Conservation (phyloP, 345 rosid species). For the Salix viminalis region DNA sequence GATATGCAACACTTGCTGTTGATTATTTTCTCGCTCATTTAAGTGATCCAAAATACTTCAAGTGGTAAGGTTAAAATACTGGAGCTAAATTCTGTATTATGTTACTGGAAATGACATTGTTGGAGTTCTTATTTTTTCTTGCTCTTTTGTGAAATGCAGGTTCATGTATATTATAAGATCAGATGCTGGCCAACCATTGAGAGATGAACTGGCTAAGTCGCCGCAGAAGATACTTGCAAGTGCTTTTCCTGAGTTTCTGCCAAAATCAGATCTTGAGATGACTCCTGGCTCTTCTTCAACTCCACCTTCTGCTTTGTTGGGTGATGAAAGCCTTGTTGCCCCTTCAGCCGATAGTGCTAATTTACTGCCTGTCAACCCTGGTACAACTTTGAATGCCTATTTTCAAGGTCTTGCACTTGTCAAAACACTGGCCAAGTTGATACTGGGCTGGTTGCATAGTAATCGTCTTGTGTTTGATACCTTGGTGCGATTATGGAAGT, state of each 20-base stretch:
- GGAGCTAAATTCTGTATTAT: constrained; percentile 1
- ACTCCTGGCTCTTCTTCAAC: constrained; percentile 47
- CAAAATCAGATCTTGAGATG: constrained; percentile 54
- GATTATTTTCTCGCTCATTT: constrained; percentile 92
- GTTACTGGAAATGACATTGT: neutral
- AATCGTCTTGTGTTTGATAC: constrained; percentile 82
- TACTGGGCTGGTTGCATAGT: constrained; percentile 90
- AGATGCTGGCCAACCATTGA: constrained; percentile 88
- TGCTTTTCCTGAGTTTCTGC: constrained; percentile 81
- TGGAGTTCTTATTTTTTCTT: constrained; percentile 3
- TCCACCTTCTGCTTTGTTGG: constrained; percentile 50
- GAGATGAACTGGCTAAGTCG: constrained; percentile 95
- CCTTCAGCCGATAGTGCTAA: constrained; percentile 55
- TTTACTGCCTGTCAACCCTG: constrained; percentile 39
- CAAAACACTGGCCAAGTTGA: constrained; percentile 80
- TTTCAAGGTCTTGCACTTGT: constrained; percentile 92
- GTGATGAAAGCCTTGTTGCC: constrained; percentile 56
- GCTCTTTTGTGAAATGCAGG: constrained; percentile 40
- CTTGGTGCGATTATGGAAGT: constrained; percentile 84
- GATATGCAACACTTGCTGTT: constrained; percentile 88
- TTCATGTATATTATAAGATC: constrained; percentile 93
- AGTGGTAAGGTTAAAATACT: constrained; percentile 61
- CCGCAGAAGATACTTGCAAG: constrained; percentile 78
- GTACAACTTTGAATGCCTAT: constrained; percentile 65
- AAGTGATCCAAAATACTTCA: constrained; percentile 85